These are phyloP conservation scores for Alternaria angustiovoidea DNA, from an alignment of 2,329 filamentous ascomycete species.

Conservation along the genomic window DNA sequence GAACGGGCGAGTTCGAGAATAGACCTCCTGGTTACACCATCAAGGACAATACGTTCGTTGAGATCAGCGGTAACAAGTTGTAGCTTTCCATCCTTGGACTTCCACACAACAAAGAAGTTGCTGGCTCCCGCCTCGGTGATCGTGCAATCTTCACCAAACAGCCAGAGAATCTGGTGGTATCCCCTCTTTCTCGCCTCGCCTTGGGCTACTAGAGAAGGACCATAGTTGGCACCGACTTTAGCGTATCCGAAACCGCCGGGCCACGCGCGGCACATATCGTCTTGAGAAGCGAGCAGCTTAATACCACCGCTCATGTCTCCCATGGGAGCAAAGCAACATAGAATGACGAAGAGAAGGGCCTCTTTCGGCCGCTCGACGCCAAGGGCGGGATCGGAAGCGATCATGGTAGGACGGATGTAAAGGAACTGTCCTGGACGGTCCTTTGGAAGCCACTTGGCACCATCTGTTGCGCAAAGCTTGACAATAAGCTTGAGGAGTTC, in stretches of 20 bases:
- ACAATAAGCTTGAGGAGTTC: conserved; percentile 79
- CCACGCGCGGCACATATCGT: conserved; percentile 90
- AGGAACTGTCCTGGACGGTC: conserved; percentile 74
- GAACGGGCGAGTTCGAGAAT: conserved; percentile 76
- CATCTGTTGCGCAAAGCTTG: conserved; percentile 75
- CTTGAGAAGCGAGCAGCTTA: conserved; percentile 77
- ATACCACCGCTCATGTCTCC: conserved; percentile 54
- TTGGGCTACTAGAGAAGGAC: conserved; percentile 80
- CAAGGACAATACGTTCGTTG: conserved; percentile 82
- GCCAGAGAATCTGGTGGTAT: conserved; percentile 92
- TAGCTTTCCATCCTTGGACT: conserved; percentile 66
- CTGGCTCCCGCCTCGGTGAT: conserved; percentile 92
- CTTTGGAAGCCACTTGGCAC: conserved; percentile 79
- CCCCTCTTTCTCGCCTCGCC: conserved; percentile 75
- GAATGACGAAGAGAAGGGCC: conserved; percentile 87
- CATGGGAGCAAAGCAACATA: conserved; percentile 59
- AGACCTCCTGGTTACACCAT: conserved; percentile 85
- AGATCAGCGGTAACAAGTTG: conserved; percentile 86
- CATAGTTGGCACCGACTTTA: conserved; percentile 94
- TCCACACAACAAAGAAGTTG: conserved; percentile 91
- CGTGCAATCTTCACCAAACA: conserved; percentile 78
- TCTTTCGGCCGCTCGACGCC: conserved; percentile 81
- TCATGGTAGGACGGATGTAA: conserved; percentile 87
- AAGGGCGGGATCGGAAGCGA: conserved; percentile 80
- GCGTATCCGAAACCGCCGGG: conserved; percentile 91